Evolutionary conservation across 345 rosid species (phyloP).

Genomic region (Raphanus raphanistrum): DNA sequence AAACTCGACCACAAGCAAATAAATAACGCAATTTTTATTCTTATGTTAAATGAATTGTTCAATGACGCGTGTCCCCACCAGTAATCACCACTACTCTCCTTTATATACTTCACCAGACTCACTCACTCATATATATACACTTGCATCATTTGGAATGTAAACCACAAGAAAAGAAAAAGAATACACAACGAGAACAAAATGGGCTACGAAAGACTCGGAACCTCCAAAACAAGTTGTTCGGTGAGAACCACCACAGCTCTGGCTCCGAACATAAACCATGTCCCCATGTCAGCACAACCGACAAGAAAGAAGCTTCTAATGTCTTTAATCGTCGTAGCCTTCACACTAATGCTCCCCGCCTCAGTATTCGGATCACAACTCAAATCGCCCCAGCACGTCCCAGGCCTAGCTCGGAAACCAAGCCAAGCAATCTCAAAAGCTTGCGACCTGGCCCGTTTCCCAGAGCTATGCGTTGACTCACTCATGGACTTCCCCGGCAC

Average conservation of each 20-base stretch:
- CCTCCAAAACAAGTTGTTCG: conserved; percentile 35
- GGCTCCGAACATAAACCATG: conserved; percentile 9
- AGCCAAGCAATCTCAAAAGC: conserved; percentile 69
- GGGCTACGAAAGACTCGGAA: conserved; percentile 59
- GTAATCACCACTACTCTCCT: conserved; percentile 16
- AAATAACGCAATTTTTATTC: conserved; percentile 14
- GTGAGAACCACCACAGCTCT: conserved; percentile 1
- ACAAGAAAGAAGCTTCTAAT: conserved; percentile 44
- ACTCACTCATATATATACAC: conserved; percentile 6
- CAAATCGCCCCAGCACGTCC: conserved; percentile 8
- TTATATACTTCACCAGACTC: conserved; percentile 3
- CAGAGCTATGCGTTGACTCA: conserved; percentile 64
- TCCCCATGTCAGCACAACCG: conserved; percentile 14
- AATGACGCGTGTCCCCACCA: conserved; percentile 36
- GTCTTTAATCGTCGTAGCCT: conserved; percentile 43
- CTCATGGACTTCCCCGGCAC: conserved; percentile 73
- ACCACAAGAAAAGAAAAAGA: not conserved
- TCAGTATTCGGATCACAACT: conserved; percentile 47
- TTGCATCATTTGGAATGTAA: conserved; percentile 12
- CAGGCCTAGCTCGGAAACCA: conserved; percentile 51
- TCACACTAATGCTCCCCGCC: conserved; percentile 55
- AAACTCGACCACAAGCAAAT: conserved; percentile 9
- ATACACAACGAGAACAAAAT: conserved; percentile 17
- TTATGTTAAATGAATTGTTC: conserved; percentile 1
- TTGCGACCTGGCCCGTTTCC: conserved; percentile 67